A percentile compares a stretch with the other conserved stretches of the same genome.
These are phyloP conservation scores for Suhomyces faveliae DNA, from an alignment of 805 yeast genomes.

Conservation along the genomic window DNA sequence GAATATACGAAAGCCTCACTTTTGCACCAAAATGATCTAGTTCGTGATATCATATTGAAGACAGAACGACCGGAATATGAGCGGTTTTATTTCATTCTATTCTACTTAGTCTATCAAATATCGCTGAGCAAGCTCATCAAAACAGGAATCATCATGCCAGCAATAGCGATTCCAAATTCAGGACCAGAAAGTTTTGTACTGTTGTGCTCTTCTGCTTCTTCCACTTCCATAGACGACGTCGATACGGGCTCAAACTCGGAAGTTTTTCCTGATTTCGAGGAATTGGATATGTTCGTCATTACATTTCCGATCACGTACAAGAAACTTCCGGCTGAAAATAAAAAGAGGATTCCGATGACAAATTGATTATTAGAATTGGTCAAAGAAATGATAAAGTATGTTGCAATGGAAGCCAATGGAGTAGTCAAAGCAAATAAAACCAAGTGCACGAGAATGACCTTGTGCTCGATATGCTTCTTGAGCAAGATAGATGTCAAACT, in stretches of 20 bases:
- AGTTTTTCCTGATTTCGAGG: slow-evolving; percentile 2
- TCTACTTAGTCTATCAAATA: slow-evolving; percentile 1
- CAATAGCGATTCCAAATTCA: slow-evolving; percentile 18
- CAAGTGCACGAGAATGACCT: slow-evolving; percentile 45
- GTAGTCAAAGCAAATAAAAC: slow-evolving; percentile 56
- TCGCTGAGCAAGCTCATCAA: slow-evolving; percentile 23
- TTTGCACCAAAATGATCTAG: too few species aligned
- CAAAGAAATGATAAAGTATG: slow-evolving; percentile 41
- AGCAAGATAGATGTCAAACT: slow-evolving; percentile 59
- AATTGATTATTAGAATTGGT: slow-evolving; percentile 30
- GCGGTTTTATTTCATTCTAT: neutral
- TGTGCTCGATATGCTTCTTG: slow-evolving; percentile 30
- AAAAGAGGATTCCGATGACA: slow-evolving; percentile 53
- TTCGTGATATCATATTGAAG: too few species aligned
- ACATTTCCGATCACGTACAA: slow-evolving; percentile 69
- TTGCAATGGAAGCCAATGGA: slow-evolving; percentile 56
- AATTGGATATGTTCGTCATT: slow-evolving; percentile 36
- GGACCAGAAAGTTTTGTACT: slow-evolving; percentile 9
- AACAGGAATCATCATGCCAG: slow-evolving; percentile 29
- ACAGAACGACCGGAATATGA: too few species aligned
- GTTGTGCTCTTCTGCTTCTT: neutral
- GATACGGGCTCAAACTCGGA: slow-evolving; percentile 3
- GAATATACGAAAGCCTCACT: too few species aligned
- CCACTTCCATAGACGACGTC: slow-evolving; percentile 5
- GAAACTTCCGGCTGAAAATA: slow-evolving; percentile 73